Percentiles rank a stretch among this genome's conserved stretches.
These are phyloP conservation scores for Hamigera avellanea DNA, from an alignment of 495 filamentous ascomycete genomes.

Conservation along the genomic window DNA sequence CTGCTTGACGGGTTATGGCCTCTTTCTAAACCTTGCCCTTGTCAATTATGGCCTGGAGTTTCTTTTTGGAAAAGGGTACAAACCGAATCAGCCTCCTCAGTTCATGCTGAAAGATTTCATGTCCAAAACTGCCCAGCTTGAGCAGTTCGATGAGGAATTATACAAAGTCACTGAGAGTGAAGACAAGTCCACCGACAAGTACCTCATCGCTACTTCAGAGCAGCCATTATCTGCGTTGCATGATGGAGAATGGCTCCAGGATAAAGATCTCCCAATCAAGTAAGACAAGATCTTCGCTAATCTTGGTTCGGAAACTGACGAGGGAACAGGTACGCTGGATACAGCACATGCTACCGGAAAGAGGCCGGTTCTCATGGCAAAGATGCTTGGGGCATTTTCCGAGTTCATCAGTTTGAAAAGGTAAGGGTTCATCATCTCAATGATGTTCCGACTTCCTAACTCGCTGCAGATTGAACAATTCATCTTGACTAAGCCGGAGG, in stretches of 20 bases:
- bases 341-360: constrained; percentile 88
- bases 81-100: constrained; percentile 81
- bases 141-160: constrained; percentile 93
- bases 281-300: constrained; percentile 18
- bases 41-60: constrained; percentile 93
- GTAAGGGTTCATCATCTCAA: constrained; percentile 17
- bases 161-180: constrained; percentile 84
- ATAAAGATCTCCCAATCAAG: constrained; percentile 78
- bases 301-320: constrained; percentile 1
- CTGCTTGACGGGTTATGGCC: constrained; percentile 77
- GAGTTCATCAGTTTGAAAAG: constrained; percentile 98
- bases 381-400: constrained; percentile 97
- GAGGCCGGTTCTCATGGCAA: constrained; percentile 87
- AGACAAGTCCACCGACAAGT: constrained; percentile 82
- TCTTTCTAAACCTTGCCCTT: constrained; percentile 87
- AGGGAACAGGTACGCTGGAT: constrained; percentile 62
- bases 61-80: constrained; percentile 64
- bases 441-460: constrained; percentile 3
- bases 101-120: constrained; percentile 95
- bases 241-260: constrained; percentile 82
- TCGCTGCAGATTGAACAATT: constrained; percentile 72
- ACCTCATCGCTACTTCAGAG: constrained; percentile 93
- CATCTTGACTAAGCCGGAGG: constrained; percentile 83
- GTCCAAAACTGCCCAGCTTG: constrained; percentile 98
- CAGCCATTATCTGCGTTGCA: constrained; percentile 91